A percentile compares a stretch with the other conserved stretches of the same genome.
These are phyloP conservation scores for Mycocentrospora acerina DNA, from an alignment of 2,329 filamentous ascomycete species.

Conservation along the genomic window DNA sequence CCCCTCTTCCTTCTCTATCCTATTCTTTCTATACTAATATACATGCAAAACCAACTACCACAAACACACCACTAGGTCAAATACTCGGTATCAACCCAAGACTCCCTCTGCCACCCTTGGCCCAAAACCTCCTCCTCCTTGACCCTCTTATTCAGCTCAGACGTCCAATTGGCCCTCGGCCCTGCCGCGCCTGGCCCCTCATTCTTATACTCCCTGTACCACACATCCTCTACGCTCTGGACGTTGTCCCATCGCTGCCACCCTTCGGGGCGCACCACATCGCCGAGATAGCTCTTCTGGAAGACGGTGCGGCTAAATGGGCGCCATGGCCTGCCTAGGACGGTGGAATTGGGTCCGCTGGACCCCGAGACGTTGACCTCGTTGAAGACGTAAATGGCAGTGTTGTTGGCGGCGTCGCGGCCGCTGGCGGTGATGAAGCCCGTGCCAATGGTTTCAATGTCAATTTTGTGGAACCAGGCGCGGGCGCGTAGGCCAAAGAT, in stretches of 20 bases:
- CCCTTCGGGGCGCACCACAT: conserved; percentile 59
- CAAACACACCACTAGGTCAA: no score
- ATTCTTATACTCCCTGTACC: conserved; percentile 20
- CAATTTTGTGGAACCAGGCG: conserved; percentile 50
- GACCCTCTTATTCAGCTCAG: conserved; percentile 6
- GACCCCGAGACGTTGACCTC: conserved; percentile 47
- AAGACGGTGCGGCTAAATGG: conserved; percentile 51
- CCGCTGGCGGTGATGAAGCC: conserved; percentile 27
- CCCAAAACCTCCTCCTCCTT: conserved; percentile 14
- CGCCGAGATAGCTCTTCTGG: conserved; percentile 51
- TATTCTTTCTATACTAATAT: no score
- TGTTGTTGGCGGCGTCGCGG: conserved; percentile 16
- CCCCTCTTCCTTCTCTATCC: no score
- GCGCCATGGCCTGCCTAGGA: conserved; percentile 54
- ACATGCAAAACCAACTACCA: no score
- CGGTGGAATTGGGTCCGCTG: conserved; percentile 37
- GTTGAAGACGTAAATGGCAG: conserved; percentile 56
- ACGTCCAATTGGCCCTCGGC: conserved; percentile 10
- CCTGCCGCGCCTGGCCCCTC: conserved; percentile 13
- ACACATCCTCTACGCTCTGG: conserved; percentile 16
- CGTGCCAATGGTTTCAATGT: conserved; percentile 16
- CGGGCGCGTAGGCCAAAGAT: conserved; percentile 53
- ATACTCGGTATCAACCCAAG: conserved; percentile 19
- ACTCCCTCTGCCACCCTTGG: conserved; percentile 12
- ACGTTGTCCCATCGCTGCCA: conserved; percentile 46